Percentiles rank a stretch among this genome's conserved stretches.
Evolutionary conservation across 2,329 filamentous ascomycete species (phyloP).

Genomic region (Shiraia bambusicola): DNA sequence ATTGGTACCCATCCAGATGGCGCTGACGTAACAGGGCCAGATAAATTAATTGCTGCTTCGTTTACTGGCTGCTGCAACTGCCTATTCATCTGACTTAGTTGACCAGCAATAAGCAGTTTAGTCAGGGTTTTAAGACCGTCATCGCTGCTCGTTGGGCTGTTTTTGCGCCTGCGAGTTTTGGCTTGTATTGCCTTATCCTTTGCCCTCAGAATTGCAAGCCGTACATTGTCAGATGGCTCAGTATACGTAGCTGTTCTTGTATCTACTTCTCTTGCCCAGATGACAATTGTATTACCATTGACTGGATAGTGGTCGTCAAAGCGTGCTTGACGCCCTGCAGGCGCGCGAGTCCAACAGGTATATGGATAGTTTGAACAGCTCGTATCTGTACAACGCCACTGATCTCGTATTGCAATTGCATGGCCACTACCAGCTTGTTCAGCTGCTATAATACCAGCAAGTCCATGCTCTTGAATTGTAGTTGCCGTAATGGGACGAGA

Average conservation of each 20-base stretch:
- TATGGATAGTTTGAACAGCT: not conserved
- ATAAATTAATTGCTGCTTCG: too few species aligned
- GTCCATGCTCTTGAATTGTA: not conserved
- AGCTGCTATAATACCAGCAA: not conserved
- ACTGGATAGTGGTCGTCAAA: not conserved
- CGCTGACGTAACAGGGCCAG: too few species aligned
- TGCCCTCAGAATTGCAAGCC: not conserved
- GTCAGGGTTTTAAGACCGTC: not conserved
- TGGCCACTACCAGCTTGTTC: not conserved
- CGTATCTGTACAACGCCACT: not conserved
- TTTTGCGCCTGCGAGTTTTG: not conserved
- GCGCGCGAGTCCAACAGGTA: not conserved
- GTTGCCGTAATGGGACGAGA: not conserved
- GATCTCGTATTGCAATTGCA: not conserved
- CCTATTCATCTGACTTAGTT: not conserved
- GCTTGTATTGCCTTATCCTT: not conserved
- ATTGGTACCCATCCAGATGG: too few species aligned
- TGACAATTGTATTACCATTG: not conserved
- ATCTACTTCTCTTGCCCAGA: not conserved
- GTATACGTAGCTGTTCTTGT: not conserved
- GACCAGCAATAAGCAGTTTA: not conserved
- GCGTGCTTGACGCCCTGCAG: not conserved
- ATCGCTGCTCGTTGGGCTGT: not conserved
- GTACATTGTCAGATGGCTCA: not conserved
- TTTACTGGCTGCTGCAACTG: too few species aligned